These are phyloP conservation scores for Protomyces macrosporus DNA, from an alignment of 1,139 yeast species.

Conservation along the genomic window DNA sequence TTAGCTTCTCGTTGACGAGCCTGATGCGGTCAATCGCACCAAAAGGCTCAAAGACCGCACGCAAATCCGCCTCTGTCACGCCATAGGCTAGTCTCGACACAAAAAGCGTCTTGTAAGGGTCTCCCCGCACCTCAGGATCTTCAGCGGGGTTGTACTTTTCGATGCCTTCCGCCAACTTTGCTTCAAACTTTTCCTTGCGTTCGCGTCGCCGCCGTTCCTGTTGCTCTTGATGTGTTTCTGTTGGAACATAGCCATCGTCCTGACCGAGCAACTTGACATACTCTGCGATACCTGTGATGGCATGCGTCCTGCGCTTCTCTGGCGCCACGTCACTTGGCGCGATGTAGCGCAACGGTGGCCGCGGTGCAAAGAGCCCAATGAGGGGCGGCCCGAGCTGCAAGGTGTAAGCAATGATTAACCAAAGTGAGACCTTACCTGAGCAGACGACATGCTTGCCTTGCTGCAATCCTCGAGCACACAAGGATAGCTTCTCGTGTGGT, in stretches of 20 bases:
- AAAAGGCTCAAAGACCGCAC: conserved; percentile 55
- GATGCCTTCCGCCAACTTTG: conserved; percentile 39
- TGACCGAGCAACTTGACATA: conserved; percentile 41
- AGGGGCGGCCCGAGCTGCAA: conserved; percentile 46
- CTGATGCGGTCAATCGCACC: conserved; percentile 66
- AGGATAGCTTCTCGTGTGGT: not conserved
- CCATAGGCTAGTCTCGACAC: conserved; percentile 64
- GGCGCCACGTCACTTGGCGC: conserved; percentile 55
- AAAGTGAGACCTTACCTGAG: conserved; percentile 35
- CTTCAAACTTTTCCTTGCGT: conserved; percentile 37
- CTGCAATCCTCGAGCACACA: not conserved
- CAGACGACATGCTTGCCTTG: conserved; percentile 2
- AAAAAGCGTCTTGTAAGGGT: conserved; percentile 75
- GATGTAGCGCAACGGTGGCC: conserved; percentile 57
- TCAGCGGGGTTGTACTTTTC: conserved; percentile 47
- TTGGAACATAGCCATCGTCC: conserved; percentile 38
- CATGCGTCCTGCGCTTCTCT: conserved; percentile 47
- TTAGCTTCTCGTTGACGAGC: conserved; percentile 54
- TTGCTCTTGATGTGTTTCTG: conserved; percentile 41
- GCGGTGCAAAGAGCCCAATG: conserved; percentile 53
- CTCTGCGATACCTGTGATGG: conserved; percentile 51
- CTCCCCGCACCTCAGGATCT: conserved; percentile 63
- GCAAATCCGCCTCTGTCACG: conserved; percentile 64
- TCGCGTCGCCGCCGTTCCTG: conserved; percentile 40
- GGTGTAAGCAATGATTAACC: conserved; percentile 49